Evolutionary conservation across 225 moss, liverwort and hornwort genomes (phyloP).

Genomic region (Physcomitrellopsis africana): DNA sequence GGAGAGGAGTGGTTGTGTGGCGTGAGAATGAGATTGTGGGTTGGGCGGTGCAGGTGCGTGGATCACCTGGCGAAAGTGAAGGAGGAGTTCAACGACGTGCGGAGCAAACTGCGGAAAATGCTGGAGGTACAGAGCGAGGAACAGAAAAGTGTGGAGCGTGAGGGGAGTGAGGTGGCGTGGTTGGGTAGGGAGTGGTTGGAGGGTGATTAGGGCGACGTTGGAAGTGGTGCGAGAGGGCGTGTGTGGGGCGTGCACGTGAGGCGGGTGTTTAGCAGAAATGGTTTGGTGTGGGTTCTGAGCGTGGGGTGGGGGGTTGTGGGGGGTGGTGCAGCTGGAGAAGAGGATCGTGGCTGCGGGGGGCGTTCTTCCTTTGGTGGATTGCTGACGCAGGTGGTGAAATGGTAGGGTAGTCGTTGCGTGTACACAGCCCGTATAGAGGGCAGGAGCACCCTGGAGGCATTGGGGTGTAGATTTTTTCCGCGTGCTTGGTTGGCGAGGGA

Average conservation of each 20-base stretch:
- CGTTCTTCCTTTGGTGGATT: constrained; percentile 38
- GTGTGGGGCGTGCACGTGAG: too few relatives aligned
- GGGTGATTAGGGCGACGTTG: too few relatives aligned
- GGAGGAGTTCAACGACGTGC: constrained; percentile 35
- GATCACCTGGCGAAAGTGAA: constrained; percentile 39
- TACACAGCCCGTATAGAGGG: constrained; percentile 17
- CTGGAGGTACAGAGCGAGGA: constrained; percentile 35
- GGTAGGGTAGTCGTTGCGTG: background rate
- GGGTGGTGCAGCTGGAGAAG: constrained; percentile 51
- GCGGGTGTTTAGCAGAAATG: background rate
- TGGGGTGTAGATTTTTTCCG: constrained; percentile 13
- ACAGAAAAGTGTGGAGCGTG: background rate
- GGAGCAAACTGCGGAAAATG: constrained; percentile 33
- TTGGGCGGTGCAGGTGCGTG: constrained; percentile 35
- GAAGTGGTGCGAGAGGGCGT: background rate
- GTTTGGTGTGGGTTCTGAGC: background rate
- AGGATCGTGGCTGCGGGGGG: constrained; percentile 39
- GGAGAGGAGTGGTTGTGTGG: background rate
- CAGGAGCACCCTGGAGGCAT: constrained; percentile 9
- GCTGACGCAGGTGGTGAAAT: constrained; percentile 4
- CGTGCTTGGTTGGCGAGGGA: constrained; percentile 28
- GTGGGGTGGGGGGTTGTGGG: background rate
- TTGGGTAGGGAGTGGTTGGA: too few relatives aligned
- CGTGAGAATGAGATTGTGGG: background rate
- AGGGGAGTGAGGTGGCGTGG: background rate